phyloP scores from a whole-genome alignment of 768 basidiomycete genomes.

The Termitomyces sp. region DNA sequence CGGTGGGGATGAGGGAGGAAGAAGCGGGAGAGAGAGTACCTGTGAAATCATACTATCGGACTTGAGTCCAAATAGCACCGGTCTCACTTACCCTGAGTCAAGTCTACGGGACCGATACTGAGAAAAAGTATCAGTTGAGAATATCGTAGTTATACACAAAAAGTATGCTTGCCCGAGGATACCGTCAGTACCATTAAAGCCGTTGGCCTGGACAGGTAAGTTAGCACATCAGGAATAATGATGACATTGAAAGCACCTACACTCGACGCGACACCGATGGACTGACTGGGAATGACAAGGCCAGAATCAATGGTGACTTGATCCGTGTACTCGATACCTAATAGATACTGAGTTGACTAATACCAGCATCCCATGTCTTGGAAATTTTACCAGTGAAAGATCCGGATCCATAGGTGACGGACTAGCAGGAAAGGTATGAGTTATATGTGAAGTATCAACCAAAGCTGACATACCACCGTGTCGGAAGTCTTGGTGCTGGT shows the following conservation, averaged over 20 bases:
- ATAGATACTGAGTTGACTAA: neutral
- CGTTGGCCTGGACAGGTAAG: constrained; percentile 22
- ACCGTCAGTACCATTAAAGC: constrained; percentile 50
- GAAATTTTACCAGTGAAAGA: constrained; percentile 41
- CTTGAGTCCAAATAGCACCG: neutral
- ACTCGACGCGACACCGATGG: constrained; percentile 56
- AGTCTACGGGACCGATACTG: constrained; percentile 54
- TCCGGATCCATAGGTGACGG: constrained; percentile 58
- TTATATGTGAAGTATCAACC: neutral
- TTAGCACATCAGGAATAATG: too few species aligned
- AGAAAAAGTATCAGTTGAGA: neutral
- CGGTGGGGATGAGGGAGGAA: constrained; percentile 37
- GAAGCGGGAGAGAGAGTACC: constrained; percentile 27
- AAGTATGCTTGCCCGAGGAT: constrained; percentile 48
- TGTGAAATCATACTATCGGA: constrained; percentile 1
- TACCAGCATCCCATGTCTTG: neutral
- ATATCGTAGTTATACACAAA: neutral
- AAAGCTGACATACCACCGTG: constrained; percentile 35
- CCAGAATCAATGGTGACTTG: constrained; percentile 44
- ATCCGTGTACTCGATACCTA: constrained; percentile 45
- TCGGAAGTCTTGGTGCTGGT: constrained; percentile 42
- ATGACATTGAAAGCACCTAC: constrained; percentile 8
- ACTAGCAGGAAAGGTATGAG: constrained; percentile 20
- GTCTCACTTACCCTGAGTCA: constrained; percentile 35
- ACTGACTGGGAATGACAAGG: constrained; percentile 48